These are phyloP conservation scores for Exobasidium rhododendri DNA, from an alignment of 1,284 basidiomycete species.

Conservation along the genomic window DNA sequence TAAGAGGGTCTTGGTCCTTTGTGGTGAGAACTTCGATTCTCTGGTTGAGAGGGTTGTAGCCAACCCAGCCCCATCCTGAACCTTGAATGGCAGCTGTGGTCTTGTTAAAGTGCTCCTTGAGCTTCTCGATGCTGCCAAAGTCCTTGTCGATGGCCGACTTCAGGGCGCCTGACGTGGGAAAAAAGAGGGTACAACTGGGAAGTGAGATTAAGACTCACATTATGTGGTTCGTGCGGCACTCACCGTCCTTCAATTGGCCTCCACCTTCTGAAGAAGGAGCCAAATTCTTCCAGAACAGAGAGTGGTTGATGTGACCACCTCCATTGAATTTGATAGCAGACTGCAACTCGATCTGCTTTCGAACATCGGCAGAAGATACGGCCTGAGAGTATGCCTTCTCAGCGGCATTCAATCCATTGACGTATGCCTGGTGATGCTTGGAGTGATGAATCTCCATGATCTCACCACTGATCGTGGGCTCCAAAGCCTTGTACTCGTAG, in stretches of 20 bases:
- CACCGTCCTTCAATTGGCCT: slow-evolving; percentile 63
- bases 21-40: slow-evolving; percentile 79
- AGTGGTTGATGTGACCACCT: slow-evolving; percentile 75
- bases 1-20: slow-evolving; percentile 91
- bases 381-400: slow-evolving; percentile 75
- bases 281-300: slow-evolving; percentile 94
- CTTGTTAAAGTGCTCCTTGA: slow-evolving; percentile 77
- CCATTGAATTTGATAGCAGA: slow-evolving; percentile 86
- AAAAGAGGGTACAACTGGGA: background rate
- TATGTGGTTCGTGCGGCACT: background rate
- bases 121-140: slow-evolving; percentile 76
- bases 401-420: slow-evolving; percentile 62
- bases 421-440: slow-evolving; percentile 74
- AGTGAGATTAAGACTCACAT: background rate
- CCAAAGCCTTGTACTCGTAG: slow-evolving; percentile 83
- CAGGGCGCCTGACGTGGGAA: slow-evolving; percentile 62
- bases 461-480: slow-evolving; percentile 75
- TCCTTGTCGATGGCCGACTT: slow-evolving; percentile 76
- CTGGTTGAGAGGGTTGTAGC: slow-evolving; percentile 55
- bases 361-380: slow-evolving; percentile 63
- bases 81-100: slow-evolving; percentile 92
- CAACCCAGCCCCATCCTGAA: slow-evolving; percentile 95
- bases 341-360: slow-evolving; percentile 80
- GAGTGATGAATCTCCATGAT: slow-evolving; percentile 73
- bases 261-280: slow-evolving; percentile 54